Base-by-base conservation (phyloP, 2,329 filamentous ascomycete genomes). In the Colletotrichum noveboracense region DNA sequence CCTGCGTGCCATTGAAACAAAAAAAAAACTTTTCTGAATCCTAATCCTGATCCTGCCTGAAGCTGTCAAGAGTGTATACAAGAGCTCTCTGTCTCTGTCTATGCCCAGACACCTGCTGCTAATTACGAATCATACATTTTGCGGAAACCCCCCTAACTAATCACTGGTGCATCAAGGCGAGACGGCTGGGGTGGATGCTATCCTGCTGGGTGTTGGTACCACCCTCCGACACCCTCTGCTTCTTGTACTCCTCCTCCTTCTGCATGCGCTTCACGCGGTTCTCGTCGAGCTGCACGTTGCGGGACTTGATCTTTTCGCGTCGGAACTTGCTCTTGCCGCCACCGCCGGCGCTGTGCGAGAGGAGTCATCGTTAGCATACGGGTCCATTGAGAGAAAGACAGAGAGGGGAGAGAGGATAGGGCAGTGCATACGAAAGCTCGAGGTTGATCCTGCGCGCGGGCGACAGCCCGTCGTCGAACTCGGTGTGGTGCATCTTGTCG, bases 401-500 rank as follows among this genome's bases (percentile, higher is more conserved):
- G 55, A 14, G 21, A 30, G 28, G 10, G 26, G 14, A 10, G 64
- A 66, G 26, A 64, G 38, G 70, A 32, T 32, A 48, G 52, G 61
- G 58, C 18, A 38, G 32, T 55, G 90, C 93, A 85, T 85, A 95
- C 90, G 96, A 98, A 79, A 98, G 86, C 86, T 98, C 96, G 30
- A 98, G 94, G 82, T 98, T 98, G 81, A 98, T 97, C 85, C 93
- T 94, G 80, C 96, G 89, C 67, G 92, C 86, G 18, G 87, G 83
- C 56, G 86, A 88, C 18, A 85, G 77, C 77, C 88, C 87, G 84
- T 93, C 88, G 82, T 88, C 85, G 82, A 98, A 97, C 78, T 90
- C 89, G 75, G 92, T 94, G 86, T 98, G 96, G 86, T 98, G 96
- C 86, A 96, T 96, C 78, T 95, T 92, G 85, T 96, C 95, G 76